Conservation (phyloP, 2,329 filamentous ascomycete genomes). For the Penicillium verrucosum region DNA sequence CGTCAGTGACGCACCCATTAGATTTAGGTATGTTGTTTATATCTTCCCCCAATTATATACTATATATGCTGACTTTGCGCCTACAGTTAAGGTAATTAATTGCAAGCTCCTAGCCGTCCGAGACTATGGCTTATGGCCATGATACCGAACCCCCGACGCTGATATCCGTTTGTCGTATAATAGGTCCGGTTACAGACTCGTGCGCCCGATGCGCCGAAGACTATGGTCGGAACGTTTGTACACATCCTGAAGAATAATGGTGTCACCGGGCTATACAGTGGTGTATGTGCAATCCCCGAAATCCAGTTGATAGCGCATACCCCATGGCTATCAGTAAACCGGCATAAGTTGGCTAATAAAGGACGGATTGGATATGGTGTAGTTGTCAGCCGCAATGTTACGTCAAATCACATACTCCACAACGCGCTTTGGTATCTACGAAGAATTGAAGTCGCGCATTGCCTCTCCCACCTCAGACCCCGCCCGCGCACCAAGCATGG, state of each 20-base stretch:
- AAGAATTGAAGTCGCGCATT: conserved; percentile 76
- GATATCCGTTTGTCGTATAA: conserved; percentile 18
- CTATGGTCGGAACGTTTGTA: conserved; percentile 80
- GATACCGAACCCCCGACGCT: conserved; percentile 7
- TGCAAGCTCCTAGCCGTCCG: conserved; percentile 4
- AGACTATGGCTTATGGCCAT: conserved; percentile 2
- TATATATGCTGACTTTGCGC: conserved; percentile 21
- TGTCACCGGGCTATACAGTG: conserved; percentile 77
- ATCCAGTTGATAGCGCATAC: not conserved
- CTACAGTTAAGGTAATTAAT: conserved; percentile 55
- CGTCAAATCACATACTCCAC: conserved; percentile 96
- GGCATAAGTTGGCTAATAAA: not conserved
- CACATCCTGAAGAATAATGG: conserved; percentile 77
- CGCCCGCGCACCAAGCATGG: conserved; percentile 60
- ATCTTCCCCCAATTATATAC: not conserved
- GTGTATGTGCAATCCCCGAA: conserved; percentile 49
- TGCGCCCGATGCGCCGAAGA: conserved; percentile 67
- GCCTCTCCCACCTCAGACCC: conserved; percentile 39
- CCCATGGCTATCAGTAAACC: not conserved
- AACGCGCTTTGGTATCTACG: conserved; percentile 93
- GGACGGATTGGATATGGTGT: conserved; percentile 11
- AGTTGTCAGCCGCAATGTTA: conserved; percentile 84
- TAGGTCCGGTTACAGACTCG: conserved; percentile 88
- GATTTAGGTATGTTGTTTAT: conserved; percentile 69
- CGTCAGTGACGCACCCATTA: conserved; percentile 86